Evolutionary conservation across 805 yeast species (phyloP).

Genomic region (Tetrapisispora pingtungensis): DNA sequence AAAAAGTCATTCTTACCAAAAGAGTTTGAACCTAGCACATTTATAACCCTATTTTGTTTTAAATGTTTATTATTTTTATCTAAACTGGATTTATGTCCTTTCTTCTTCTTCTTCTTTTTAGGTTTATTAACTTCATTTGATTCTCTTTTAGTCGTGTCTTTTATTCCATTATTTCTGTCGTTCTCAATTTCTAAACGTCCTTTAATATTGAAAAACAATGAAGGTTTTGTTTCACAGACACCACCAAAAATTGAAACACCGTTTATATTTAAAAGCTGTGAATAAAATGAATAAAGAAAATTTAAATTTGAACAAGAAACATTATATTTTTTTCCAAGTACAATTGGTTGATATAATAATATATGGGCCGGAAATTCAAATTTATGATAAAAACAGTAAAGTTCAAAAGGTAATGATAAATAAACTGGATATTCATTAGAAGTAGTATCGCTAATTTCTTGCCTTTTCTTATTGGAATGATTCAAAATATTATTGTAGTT

Average conservation of each 20-base stretch:
- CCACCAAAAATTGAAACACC: conserved; percentile 25
- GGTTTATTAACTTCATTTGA: not conserved
- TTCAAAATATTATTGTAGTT: conserved; percentile 15
- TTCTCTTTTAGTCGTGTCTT: not conserved
- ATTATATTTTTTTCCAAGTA: conserved; percentile 17
- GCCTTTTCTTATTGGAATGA: conserved; percentile 16
- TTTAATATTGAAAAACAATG: not conserved
- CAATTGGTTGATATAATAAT: conserved; percentile 21
- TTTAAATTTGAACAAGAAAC: conserved; percentile 19
- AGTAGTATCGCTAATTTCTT: conserved; percentile 15
- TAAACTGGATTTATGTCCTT: not conserved
- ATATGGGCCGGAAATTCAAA: conserved; percentile 28
- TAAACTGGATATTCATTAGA: conserved; percentile 27
- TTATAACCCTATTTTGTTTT: not conserved
- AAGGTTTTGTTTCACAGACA: conserved; percentile 8
- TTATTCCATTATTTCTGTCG: not conserved
- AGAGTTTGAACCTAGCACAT: not conserved
- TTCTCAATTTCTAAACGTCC: conserved; percentile 1
- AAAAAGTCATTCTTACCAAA: not conserved
- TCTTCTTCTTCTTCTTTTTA: conserved; percentile 1
- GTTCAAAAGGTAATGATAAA: conserved; percentile 26
- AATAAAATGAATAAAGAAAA: conserved; percentile 24
- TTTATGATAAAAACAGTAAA: conserved; percentile 28
- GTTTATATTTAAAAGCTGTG: conserved; percentile 20
- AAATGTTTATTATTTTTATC: too few species aligned